Base-by-base conservation (phyloP, 495 filamentous ascomycete genomes). In the Aspergillus diversus region DNA sequence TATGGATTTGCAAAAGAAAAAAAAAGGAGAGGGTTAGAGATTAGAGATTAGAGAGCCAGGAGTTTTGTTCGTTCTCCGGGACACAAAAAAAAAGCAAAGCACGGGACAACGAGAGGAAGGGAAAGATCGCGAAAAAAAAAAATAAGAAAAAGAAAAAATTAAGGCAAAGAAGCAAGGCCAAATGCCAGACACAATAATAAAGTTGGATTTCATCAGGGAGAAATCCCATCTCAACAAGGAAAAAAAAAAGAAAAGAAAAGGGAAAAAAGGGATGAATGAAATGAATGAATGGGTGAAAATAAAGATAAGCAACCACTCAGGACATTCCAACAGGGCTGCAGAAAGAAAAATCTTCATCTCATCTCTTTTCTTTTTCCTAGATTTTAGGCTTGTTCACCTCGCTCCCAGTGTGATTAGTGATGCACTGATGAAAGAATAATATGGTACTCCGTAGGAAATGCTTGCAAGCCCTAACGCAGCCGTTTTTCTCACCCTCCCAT, bases 281-380 rank as follows among this genome's bases (percentile, higher is more conserved):
- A 27, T 27, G 21, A 27, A 27, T 27, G 21, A 27, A 27, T 27
- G 33, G 53, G 53, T 39, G 17, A 9, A 39, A 35, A 37, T 35
- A 8, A 39, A 27, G 31, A 39, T 37, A 12, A 33, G 4, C 37
- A 57, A 13, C 55, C 55, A 57, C 17, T 58, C 56, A 49, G 21
- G 48, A 48, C 17, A 31, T 48, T 16, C 42, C 55, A 48, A 7
- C 21, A 34, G 27, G 16, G 42, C 31, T 58, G 42, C 56, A 58
- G 56, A 58, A 43, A 15, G n/a, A 11, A 43, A 15, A 11, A 13
- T 0, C n/a, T 43, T 6, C 39, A 15, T 43, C 4, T 43, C 39
- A 8, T 49, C 32, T 58, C 13, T 48, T 58, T 58, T 7, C 43
- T 58, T 58, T 49, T 58, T 49, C 17, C 21, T 31, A 39, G 15